Base-by-base conservation (phyloP, 2,329 filamentous ascomycete genomes). In the Penicillium nordicum region DNA sequence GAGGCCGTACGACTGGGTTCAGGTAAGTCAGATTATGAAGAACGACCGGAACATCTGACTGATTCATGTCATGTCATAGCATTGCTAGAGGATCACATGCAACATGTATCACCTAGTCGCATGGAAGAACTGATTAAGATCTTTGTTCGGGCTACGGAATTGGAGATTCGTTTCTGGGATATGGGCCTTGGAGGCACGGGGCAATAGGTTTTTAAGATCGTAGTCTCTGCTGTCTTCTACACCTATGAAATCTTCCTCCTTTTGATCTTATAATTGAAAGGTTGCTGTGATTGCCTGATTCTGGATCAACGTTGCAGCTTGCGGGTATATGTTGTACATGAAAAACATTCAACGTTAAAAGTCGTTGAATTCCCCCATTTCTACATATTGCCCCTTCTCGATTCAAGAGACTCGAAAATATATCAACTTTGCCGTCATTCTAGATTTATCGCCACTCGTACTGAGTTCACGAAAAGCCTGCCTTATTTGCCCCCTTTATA, bases 91-190 rank as follows among this genome's bases (percentile, higher is more conserved):
- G 83, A 84, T 63, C 82, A 92, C 67, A 86, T 89, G 16, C 76
- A 82, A n/a, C 76, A 85, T 47, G 88, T 93, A 63, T 92, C 90
- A 2, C 85, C 88, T 0, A 79, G 79, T 37, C 81, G 91, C 42
- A 83, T 97, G 56, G 91, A 96, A 65, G 88, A 96, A 69, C 76
- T 97, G 48, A 85, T 93, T 44, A 80, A 84, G 62, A 90, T 97
- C 49, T 97, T 97, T 69, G 84, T 92, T 45, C 88, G 92, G 64
- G 90, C 88, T n/a, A 95, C 91, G 16, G 71, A 89, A 82, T 84
- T 90, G 81, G 88, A 91, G 73, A 85, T 83, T 60, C 84, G 82
- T 1, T 91, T 91, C 69, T 91, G 88, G 88, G 82, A 88, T 54
- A 89, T 90, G 85, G 84, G 82, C 1, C 64, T 81, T 43, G 70